A percentile compares a stretch with the other conserved stretches of the same genome.
These are phyloP conservation scores for Moricandia arvensis DNA, from an alignment of 345 rosid species.

Conservation along the genomic window DNA sequence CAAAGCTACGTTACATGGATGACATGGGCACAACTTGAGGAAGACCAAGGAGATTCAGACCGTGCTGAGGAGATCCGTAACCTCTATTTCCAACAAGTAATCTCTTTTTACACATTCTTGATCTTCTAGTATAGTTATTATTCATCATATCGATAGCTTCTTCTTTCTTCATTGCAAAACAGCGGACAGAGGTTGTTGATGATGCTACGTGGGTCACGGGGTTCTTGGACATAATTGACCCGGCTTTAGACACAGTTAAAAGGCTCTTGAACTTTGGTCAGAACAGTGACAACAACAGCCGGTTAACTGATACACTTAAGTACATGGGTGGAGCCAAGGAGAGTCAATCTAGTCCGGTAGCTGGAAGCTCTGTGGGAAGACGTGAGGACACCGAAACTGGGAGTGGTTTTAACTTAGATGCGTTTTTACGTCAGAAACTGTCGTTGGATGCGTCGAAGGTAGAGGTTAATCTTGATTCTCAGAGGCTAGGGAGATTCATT, in stretches of 20 bases:
- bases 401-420: conserved; percentile 60
- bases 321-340: conserved; percentile 33
- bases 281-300: conserved; percentile 36
- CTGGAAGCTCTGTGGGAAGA: conserved; percentile 15
- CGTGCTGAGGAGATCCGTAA: conserved; percentile 96
- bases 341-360: conserved; percentile 23
- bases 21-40: conserved; percentile 98
- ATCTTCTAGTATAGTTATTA: not conserved
- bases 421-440: conserved; percentile 50
- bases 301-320: conserved; percentile 35
- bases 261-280: conserved; percentile 70
- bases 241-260: conserved; percentile 89
- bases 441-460: conserved; percentile 60
- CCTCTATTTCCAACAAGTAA: conserved; percentile 93
- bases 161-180: conserved; percentile 29
- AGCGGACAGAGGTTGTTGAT: conserved; percentile 91
- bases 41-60: conserved; percentile 81
- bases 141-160: not conserved
- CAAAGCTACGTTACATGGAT: conserved; percentile 96
- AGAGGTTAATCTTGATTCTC: conserved; percentile 46
- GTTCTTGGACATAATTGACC: conserved; percentile 78
- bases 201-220: conserved; percentile 94
- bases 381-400: conserved; percentile 40
- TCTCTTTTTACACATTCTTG: not conserved
- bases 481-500: conserved; percentile 46